Evolutionary conservation across 441 rosid species (phyloP).

Genomic region (Gossypium lobatum): DNA sequence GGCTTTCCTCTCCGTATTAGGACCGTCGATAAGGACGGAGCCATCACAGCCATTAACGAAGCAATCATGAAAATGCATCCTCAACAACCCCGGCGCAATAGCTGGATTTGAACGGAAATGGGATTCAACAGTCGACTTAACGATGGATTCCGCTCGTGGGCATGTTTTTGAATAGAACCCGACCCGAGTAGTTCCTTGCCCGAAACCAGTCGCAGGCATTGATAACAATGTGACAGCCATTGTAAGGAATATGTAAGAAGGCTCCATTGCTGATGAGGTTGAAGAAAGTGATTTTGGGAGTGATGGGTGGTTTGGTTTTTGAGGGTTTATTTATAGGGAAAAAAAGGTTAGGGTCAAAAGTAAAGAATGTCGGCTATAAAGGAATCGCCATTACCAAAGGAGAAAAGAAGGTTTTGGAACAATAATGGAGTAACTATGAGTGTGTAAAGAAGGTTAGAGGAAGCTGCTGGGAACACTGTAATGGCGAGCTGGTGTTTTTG

Average conservation of each 20-base stretch:
- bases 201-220: slow-evolving; percentile 2
- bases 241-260: neutral
- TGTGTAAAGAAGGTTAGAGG: neutral
- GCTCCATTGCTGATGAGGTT: neutral
- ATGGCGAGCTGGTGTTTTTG: neutral
- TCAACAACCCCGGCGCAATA: slow-evolving; percentile 64
- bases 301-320: neutral
- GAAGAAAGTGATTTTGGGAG: neutral
- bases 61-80: slow-evolving; percentile 80
- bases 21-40: slow-evolving; percentile 46
- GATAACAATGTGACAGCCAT: neutral
- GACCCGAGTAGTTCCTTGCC: slow-evolving; percentile 35
- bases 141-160: slow-evolving; percentile 44
- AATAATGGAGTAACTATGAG: neutral
- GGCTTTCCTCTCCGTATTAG: slow-evolving; percentile 39
- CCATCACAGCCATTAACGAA: slow-evolving; percentile 61
- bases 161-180: slow-evolving; percentile 50
- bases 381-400: neutral
- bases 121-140: slow-evolving; percentile 39
- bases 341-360: neutral
- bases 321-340: neutral
- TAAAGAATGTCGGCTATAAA: neutral
- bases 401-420: neutral
- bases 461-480: neutral
- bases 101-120: slow-evolving; percentile 48